Base-by-base conservation (phyloP, 768 basidiomycete species). In the Leccinum aurantiacum region DNA sequence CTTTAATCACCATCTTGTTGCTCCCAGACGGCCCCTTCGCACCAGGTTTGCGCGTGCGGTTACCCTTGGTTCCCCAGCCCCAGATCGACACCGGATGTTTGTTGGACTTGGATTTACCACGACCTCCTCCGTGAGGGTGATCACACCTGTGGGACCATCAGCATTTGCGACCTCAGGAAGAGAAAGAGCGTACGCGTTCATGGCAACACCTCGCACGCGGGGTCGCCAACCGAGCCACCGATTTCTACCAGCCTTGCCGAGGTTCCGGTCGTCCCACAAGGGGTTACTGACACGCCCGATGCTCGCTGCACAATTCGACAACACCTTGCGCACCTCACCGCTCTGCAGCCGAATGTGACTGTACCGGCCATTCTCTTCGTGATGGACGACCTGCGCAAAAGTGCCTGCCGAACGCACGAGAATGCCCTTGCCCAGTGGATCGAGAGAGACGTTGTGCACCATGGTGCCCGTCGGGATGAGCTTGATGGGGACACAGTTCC, bases 71-170 rank as follows among this genome's bases (percentile, higher is more conserved):
- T 59, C 89, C 82, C 90, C 91, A 94, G 58, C 93, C 95, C 89
- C 90, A 97, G 56, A 91, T 85, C 11, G 92, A 94, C 27, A 91
- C 87, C 3, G 95, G 93, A 71, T 95, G 88, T 71, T 93, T 96
- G 84, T 95, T 88, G 59, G 92, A 93, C 82, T 99, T 98, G 61
- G 90, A 92, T 76, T 96, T 98, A 66, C 96, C 96, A 77, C 96
- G 90, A 75, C 96, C 96, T 79, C 96, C 95, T 75, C 95, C 95
- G 72, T 97, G 95, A 61, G 96, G 95, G 75, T 95, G 93, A 75
- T 95, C 93, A 57, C 82, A 83, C 50, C 92, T 94, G 58, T 9
- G 55, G 50, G 1, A 5, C 4, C 7, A 31, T 68, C 27, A 70
- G 47, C 3, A 33, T 31, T n/a, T 37, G 27, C 35, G 24, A 35